Base-by-base conservation (phyloP, 78 protist species). In the Dictyostelium firmibasis region DNA sequence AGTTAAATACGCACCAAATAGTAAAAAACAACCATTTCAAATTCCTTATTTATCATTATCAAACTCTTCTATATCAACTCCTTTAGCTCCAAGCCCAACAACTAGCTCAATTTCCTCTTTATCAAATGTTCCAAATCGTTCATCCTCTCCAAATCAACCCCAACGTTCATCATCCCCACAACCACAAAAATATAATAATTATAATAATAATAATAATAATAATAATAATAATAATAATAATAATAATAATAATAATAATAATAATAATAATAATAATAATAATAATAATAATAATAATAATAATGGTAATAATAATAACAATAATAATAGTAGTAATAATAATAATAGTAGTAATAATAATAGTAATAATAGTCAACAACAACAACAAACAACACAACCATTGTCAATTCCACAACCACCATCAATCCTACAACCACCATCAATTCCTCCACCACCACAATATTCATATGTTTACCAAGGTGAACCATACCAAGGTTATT, bases 101-200 rank as follows among this genome's bases (percentile, higher is more conserved):
- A 38, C 8, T 0, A 27, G 18, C 38, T 41, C 76, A 35, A 20
- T 69, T 53, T 18, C 87, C 0, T 29, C 64, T 57, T 36, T 20
- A n/a, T 25, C 62, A 23, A 41, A n/a, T 43, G 10, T 41, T 25
- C 31, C 60, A 43, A 23, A 27, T 43, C 36, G 67, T 81, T 50
- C 62, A 27, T 47, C 38, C 4, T 81, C 85, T 44, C 31, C 85
- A 81, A 62, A 47, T 8, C 84, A 79, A 81, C 79, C 79, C 6
- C 79, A 72, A 72, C 79, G 79, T 72, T 33, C 79, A 72, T 33
- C 79, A 33, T 72, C 79, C 0, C 79, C 79, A 72, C 79, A 72
- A 72, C 38, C 79, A 36, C 67, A 16, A 57, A 57, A 57, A 20
- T 57, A 57, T 57, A 57, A 57, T 57, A 53, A 69, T 29, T 25